Evolutionary conservation across 768 basidiomycete species (phyloP).

Genomic region (Holtermannia corniformis): DNA sequence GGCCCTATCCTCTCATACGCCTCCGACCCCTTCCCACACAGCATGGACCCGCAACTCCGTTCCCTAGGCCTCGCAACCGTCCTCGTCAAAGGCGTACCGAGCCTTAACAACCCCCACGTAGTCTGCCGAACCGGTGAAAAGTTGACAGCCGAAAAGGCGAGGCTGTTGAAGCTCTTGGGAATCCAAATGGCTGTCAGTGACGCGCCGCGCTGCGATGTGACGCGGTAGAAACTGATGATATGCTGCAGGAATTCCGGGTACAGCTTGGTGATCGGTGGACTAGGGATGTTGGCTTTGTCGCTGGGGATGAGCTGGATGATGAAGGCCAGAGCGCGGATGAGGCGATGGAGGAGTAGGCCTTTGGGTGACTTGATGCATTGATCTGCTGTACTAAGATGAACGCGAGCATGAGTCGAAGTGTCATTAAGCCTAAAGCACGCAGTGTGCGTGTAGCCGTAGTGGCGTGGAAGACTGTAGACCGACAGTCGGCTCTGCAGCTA

Average conservation of each 20-base stretch:
- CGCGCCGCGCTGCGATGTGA: background rate
- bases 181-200: constrained; percentile 63
- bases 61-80: constrained; percentile 78
- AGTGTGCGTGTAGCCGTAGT: no score
- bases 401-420: no score
- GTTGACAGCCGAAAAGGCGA: constrained; percentile 77
- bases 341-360: background rate
- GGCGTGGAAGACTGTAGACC: no score
- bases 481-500: no score
- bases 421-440: no score
- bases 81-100: constrained; percentile 80
- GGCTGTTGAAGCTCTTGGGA: constrained; percentile 82
- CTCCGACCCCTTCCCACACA: constrained; percentile 79
- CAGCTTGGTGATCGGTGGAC: constrained; percentile 37
- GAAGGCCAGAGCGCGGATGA: constrained; percentile 1
- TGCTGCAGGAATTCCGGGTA: constrained; percentile 39
- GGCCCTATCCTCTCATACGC: constrained; percentile 67
- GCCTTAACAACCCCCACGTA: constrained; percentile 64
- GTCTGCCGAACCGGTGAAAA: constrained; percentile 73
- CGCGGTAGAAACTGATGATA: background rate
- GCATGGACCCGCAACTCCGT: constrained; percentile 92
- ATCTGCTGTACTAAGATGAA: no score
- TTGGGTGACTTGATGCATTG: background rate
- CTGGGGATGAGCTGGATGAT: constrained; percentile 20
- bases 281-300: constrained; percentile 33